These are phyloP conservation scores for Arthromyces matolae DNA, from an alignment of 768 basidiomycete species.

Conservation along the genomic window DNA sequence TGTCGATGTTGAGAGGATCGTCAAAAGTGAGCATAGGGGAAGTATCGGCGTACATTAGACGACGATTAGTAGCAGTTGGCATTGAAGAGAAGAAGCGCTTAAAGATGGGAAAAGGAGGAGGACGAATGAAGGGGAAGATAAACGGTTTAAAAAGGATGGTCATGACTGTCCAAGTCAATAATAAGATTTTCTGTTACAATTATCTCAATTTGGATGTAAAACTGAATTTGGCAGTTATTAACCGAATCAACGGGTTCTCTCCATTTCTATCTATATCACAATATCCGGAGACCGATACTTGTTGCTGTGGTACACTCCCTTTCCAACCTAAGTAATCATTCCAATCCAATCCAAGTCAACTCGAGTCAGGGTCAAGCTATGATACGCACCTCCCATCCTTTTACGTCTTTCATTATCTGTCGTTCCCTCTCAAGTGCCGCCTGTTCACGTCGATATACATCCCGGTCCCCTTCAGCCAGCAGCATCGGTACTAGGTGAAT, in stretches of 20 bases:
- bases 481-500: slow-evolving; percentile 92
- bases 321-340: slow-evolving; percentile 57
- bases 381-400: slow-evolving; percentile 85
- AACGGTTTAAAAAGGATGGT: slow-evolving; percentile 39
- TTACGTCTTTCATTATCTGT: slow-evolving; percentile 93
- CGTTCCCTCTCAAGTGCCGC: slow-evolving; percentile 77
- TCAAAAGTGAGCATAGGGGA: slow-evolving; percentile 35
- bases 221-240: not conserved
- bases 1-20: slow-evolving; percentile 33
- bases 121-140: slow-evolving; percentile 23
- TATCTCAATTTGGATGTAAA: not conserved
- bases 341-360: slow-evolving; percentile 16
- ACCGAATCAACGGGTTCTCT: slow-evolving; percentile 3
- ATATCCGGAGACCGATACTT: slow-evolving; percentile 54
- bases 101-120: slow-evolving; percentile 23
- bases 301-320: slow-evolving; percentile 81
- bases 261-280: slow-evolving; percentile 21
- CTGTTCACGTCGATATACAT: slow-evolving; percentile 74
- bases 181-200: slow-evolving; percentile 5
- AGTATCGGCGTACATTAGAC: slow-evolving; percentile 22
- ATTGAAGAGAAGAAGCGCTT: slow-evolving; percentile 31
- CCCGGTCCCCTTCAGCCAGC: slow-evolving; percentile 91
- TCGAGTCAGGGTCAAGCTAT: slow-evolving; percentile 16
- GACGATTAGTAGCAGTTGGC: slow-evolving; percentile 35
- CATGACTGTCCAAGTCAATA: slow-evolving; percentile 6